Evolutionary conservation across 2,329 filamentous ascomycete genomes (phyloP), one percentile per base, ranked within the genome.

Genomic region (Simplicillium aogashimaense): DNA sequence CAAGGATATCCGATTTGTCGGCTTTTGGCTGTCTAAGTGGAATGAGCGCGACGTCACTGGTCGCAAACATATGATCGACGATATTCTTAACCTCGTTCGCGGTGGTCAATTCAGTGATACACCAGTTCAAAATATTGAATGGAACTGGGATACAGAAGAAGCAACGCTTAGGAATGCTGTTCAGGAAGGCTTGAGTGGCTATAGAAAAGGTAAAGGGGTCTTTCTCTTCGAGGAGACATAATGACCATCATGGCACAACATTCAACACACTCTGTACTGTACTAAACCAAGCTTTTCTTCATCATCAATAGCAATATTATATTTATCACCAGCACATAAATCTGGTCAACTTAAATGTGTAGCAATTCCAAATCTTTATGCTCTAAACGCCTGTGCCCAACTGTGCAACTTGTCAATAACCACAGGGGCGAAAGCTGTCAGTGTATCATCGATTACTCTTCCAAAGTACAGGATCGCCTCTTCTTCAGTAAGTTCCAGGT

Each of bases 1-100:
- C 68, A 92, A 90, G 61, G 80, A 97, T 51, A 72, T 97, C 39
- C 73, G 77, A 38, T 94, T 95, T 55, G 75, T 86, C 45, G 94
- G 92, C 4, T 98, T 97, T 63, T 98, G 92, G 92, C 79, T 97
- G 17, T 92, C 84, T 55, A 78, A 74, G 44, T 97, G 92, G 90
- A 86, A 84, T 36, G 81, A 89, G 56, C 66, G 72, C 46, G 73
- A 95, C 51, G 75, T 80, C 0, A 69, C 72, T 6, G 79, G 82
- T 44, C 94, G 94, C 67, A 75, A 76, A 56, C 74, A 72, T 54
- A 94, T 87, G 35, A 80, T 97, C n/a, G 74, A 83, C 17, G 86
- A 95, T 62, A 81, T 98, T 29, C 64, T 98, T 45, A 74, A 80
- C 32, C 61, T 94, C 57, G 85, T 82, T 18, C 69, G 85, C 13